Evolutionary conservation across 163 green algal genomes (phyloP), one percentile per base, ranked within the genome.

Genomic region (Smithsoniella earleae): DNA sequence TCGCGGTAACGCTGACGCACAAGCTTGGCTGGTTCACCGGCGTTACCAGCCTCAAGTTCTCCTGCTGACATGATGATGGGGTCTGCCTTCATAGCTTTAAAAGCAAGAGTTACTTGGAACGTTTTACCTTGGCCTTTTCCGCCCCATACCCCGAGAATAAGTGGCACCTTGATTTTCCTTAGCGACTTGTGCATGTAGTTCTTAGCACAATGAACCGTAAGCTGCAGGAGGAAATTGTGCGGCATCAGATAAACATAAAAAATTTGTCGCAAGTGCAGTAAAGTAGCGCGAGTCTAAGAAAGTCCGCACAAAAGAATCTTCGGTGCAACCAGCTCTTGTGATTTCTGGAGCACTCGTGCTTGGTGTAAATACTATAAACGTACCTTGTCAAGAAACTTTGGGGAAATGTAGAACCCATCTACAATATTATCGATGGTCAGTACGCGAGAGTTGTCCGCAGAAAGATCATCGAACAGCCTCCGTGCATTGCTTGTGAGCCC

Each of bases 121-220:
- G 91, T 96, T 86, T 97, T 97, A 73, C 89, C 90, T 83, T 98
- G 94, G 73, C 94, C 94, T 87, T 98, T 98, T 77, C 93, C 93
- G 82, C 92, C 92, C 92, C 92, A 97, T 78, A 97, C 91, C 73
- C 92, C 92, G 69, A 97, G 82, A 79, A 97, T 97, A 58, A 97
- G 89, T 52, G 92, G 92, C 18, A 97, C 85, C 88, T 99, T 98
- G 84, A 98, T 97, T 87, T 98, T 98, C 75, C 92, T 94, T 73
- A 98, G 86, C 4, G 38, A 65, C 20, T 69, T 69, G 78, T 97
- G 87, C 82, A 98, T 90, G 88, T 95, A 98, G 91, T 98, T 98
- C 91, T 98, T 98, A 72, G 91, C 89, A 13, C 92, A 78, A 87
- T 98, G 93, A 76, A 98, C 90, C 64, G 90, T 90, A 27, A 97